phyloP scores from a whole-genome alignment of 164 flowering plant genomes.

The Paratinospora sagittata region DNA sequence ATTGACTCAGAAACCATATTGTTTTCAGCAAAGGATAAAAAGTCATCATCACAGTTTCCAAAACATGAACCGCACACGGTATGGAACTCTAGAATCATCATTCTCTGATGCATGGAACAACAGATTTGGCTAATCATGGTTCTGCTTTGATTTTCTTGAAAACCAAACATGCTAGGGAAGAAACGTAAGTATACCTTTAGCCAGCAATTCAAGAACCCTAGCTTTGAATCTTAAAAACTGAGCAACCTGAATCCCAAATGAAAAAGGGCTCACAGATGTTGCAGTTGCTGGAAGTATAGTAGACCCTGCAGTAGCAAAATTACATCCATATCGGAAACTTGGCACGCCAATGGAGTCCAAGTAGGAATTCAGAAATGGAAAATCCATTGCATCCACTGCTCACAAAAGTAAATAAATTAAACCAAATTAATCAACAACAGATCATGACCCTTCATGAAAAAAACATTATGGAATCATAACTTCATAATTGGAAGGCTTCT shows the following conservation, averaged over 20 bases:
- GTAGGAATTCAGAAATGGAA: conserved; percentile 77
- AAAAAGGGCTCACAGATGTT: conserved; percentile 72
- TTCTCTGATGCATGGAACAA: not conserved
- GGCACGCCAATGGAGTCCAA: conserved; percentile 78
- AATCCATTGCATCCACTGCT: conserved; percentile 78
- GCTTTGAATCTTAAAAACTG: conserved; percentile 77
- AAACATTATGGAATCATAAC: not conserved
- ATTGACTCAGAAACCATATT: too few species aligned
- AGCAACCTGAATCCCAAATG: conserved; percentile 74
- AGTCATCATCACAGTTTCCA: too few species aligned
- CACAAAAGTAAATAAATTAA: not conserved
- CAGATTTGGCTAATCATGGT: not conserved
- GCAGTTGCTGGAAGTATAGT: conserved; percentile 73
- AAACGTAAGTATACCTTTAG: conserved; percentile 33
- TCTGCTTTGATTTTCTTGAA: not conserved
- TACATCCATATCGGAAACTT: conserved; percentile 65
- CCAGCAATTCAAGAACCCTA: conserved; percentile 52
- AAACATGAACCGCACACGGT: too few species aligned
- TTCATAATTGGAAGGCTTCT: not conserved
- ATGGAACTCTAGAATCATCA: not conserved
- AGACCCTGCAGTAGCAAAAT: conserved; percentile 90
- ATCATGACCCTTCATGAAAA: not conserved
- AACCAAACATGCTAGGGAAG: not conserved
- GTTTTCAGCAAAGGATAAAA: too few species aligned
- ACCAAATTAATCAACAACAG: not conserved